These are phyloP conservation scores for Bacidia gigantensis DNA, from an alignment of 495 filamentous ascomycete genomes.

Conservation along the genomic window DNA sequence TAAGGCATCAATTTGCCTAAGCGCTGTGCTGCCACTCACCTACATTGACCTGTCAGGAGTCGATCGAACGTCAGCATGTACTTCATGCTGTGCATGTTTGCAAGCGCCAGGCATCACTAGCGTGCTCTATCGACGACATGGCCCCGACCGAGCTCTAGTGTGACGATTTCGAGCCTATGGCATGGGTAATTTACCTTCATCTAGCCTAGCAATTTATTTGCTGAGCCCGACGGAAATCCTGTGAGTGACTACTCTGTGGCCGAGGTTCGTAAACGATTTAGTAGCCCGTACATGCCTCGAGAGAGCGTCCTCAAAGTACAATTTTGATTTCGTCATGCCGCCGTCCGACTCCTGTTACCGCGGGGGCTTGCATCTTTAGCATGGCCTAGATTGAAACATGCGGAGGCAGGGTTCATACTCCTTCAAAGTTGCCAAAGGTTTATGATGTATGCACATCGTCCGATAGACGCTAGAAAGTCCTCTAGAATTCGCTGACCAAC, in stretches of 20 bases:
- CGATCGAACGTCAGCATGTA: not conserved
- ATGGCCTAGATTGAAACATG: no score
- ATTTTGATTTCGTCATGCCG: no score
- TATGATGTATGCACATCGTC: no score
- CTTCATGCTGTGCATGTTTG: not conserved
- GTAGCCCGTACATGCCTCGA: no score
- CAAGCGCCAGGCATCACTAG: not conserved
- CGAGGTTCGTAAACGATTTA: no score
- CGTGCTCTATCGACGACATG: not conserved
- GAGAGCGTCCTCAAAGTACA: no score
- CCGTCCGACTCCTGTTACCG: no score
- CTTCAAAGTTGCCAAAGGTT: no score
- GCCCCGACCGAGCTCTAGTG: not conserved
- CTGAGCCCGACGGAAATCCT: not conserved
- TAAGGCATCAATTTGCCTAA: slow-evolving; percentile 6
- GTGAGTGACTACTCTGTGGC: not conserved
- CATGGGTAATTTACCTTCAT: not conserved
- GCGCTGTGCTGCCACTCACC: not conserved
- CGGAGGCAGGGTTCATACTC: no score
- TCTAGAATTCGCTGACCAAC: no score
- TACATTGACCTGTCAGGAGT: not conserved
- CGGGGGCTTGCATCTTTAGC: no score
- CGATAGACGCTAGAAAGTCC: no score
- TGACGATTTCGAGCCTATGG: not conserved
- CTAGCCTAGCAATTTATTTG: not conserved